These are phyloP conservation scores for Botrytis squamosa DNA, from an alignment of 2,329 filamentous ascomycete genomes.

Conservation along the genomic window DNA sequence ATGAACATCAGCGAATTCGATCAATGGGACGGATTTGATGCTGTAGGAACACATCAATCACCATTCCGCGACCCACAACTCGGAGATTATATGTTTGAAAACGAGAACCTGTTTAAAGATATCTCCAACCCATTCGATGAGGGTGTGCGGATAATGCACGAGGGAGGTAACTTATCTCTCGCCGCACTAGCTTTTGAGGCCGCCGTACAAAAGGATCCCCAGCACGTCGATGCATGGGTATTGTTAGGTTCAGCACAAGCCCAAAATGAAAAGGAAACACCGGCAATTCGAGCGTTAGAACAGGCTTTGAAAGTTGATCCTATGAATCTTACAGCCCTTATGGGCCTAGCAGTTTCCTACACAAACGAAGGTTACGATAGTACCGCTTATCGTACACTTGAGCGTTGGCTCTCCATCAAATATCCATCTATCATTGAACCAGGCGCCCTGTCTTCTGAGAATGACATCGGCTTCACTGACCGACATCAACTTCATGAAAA, in stretches of 20 bases:
- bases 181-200: conserved; percentile 95
- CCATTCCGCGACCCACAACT: conserved; percentile 71
- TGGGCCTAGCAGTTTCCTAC: conserved; percentile 94
- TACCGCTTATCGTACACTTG: conserved; percentile 91
- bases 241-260: conserved; percentile 89
- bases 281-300: conserved; percentile 90
- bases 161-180: conserved; percentile 89
- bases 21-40: conserved; percentile 76
- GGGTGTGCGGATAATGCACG: conserved; percentile 87
- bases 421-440: conserved; percentile 81
- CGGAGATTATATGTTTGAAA: conserved; percentile 91
- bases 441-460: conserved; percentile 64
- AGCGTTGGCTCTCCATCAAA: conserved; percentile 94
- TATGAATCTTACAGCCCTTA: conserved; percentile 82
- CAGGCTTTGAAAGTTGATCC: conserved; percentile 86
- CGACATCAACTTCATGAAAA: conserved; percentile 84
- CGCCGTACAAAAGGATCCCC: conserved; percentile 83
- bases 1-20: conserved; percentile 72
- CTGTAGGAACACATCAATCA: conserved; percentile 61
- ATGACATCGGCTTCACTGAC: conserved; percentile 93
- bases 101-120: conserved; percentile 85
- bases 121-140: conserved; percentile 86
- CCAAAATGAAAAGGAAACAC: conserved; percentile 97
- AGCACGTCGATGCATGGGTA: conserved; percentile 91
- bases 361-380: conserved; percentile 99